phyloP scores from a whole-genome alignment of 306 rosid species.

The Cicer arietinum region DNA sequence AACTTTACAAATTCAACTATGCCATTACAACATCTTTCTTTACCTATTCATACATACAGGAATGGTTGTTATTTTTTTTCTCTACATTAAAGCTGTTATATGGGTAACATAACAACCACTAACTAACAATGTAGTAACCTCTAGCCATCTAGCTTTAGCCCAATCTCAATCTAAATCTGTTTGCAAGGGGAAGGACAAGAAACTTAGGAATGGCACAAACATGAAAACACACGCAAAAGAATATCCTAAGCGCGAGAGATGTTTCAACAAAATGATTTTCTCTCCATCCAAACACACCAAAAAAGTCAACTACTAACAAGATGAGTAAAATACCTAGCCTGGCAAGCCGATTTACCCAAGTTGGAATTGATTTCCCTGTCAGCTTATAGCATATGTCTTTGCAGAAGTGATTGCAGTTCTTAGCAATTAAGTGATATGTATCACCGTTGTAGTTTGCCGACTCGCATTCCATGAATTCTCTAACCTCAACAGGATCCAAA shows the following conservation, averaged over 20 bases:
- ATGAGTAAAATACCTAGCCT: constrained; percentile 71
- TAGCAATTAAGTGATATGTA: constrained; percentile 88
- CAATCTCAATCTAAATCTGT: background rate
- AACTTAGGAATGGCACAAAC: background rate
- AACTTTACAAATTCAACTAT: too few relatives aligned
- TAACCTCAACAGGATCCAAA: constrained; percentile 73
- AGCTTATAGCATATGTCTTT: constrained; percentile 84
- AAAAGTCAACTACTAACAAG: constrained; percentile 21
- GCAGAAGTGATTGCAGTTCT: constrained; percentile 99
- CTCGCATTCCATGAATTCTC: constrained; percentile 92
- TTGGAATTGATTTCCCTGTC: constrained; percentile 92
- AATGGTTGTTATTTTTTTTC: too few relatives aligned
- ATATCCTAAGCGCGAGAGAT: background rate
- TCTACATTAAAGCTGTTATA: too few relatives aligned
- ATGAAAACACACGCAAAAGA: background rate
- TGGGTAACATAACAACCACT: too few relatives aligned
- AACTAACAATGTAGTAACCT: background rate
- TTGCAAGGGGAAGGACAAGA: background rate
- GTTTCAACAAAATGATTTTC: background rate
- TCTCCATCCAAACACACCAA: background rate
- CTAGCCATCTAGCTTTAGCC: background rate
- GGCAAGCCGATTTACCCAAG: constrained; percentile 97
- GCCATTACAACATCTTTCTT: background rate
- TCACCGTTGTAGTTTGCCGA: constrained; percentile 84
- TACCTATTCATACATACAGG: background rate